These are phyloP conservation scores for Bryoerythrophyllum caledonicum DNA, from an alignment of 225 moss, liverwort and hornwort species.

Conservation along the genomic window DNA sequence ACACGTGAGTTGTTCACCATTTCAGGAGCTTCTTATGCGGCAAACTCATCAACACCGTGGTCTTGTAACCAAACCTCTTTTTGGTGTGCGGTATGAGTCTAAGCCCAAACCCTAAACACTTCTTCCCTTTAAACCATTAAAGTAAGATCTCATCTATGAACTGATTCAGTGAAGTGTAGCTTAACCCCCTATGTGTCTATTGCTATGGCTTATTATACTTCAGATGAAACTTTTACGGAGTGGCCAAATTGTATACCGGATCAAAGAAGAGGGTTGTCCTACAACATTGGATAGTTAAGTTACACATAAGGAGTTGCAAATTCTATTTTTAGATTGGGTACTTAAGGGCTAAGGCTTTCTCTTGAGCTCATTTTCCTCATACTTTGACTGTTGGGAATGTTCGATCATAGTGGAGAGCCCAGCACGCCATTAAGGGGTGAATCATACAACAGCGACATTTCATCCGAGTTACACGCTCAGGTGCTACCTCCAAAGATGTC, in stretches of 20 bases:
- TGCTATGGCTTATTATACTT: no score
- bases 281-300: no score
- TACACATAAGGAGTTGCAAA: no score
- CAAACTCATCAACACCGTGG: constrained; percentile 61
- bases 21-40: constrained; percentile 91
- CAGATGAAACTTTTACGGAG: no score
- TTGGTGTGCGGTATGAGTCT: constrained; percentile 78
- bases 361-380: constrained; percentile 6
- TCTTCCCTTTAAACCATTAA: constrained; percentile 7
- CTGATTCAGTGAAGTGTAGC: neutral
- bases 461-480: constrained; percentile 82
- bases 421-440: constrained; percentile 80
- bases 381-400: neutral
- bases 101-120: no score
- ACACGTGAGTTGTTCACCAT: constrained; percentile 5
- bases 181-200: no score
- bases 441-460: constrained; percentile 68
- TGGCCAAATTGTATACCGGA: no score
- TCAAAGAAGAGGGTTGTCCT: no score
- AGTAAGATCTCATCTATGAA: neutral
- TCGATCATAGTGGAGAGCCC: constrained; percentile 72
- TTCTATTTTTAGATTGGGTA: no score
- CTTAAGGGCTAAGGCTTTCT: neutral
- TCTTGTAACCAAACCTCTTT: constrained; percentile 76
- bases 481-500: constrained; percentile 24